Conservation (phyloP, 2,329 filamentous ascomycete genomes). For the Lasiodiplodia gonubiensis region DNA sequence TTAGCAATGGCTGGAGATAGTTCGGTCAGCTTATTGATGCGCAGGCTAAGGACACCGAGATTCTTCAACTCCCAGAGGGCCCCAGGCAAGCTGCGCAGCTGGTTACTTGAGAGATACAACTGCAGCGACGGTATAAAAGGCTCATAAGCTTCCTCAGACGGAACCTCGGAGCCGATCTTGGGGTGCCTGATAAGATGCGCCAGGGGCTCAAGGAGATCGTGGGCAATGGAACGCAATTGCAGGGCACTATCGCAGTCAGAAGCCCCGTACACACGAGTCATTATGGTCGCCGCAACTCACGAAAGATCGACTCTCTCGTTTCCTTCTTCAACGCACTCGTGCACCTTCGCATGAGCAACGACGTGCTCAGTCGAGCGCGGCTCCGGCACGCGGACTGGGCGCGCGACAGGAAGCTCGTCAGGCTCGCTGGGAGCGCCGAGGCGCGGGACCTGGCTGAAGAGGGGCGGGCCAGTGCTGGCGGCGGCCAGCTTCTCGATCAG, state of each 20-base stretch:
- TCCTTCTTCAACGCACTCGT: conserved; percentile 58
- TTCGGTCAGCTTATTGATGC: conserved; percentile 66
- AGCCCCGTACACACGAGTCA: conserved; percentile 2
- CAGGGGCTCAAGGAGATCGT: conserved; percentile 63
- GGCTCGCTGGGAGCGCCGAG: conserved; percentile 17
- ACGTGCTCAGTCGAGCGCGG: not conserved
- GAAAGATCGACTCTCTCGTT: conserved; percentile 67
- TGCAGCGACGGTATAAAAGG: conserved; percentile 64
- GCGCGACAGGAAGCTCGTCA: not conserved
- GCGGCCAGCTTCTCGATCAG: conserved; percentile 48
- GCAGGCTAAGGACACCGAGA: conserved; percentile 69
- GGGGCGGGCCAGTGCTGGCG: conserved; percentile 20
- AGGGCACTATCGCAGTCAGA: conserved; percentile 26
- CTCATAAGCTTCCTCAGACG: conserved; percentile 64
- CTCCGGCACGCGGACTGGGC: conserved; percentile 8
- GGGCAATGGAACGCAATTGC: conserved; percentile 55
- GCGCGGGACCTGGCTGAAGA: conserved; percentile 25
- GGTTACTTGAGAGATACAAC: conserved; percentile 67
- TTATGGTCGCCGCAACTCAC: conserved; percentile 47
- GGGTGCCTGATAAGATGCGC: conserved; percentile 46
- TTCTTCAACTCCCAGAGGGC: conserved; percentile 67
- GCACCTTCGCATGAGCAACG: conserved; percentile 20
- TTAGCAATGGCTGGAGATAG: conserved; percentile 65
- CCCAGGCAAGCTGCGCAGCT: conserved; percentile 61
- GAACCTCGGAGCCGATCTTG: conserved; percentile 60